phyloP scores from a whole-genome alignment of 2,329 filamentous ascomycete genomes.

The Berkeleyomyces basicola region DNA sequence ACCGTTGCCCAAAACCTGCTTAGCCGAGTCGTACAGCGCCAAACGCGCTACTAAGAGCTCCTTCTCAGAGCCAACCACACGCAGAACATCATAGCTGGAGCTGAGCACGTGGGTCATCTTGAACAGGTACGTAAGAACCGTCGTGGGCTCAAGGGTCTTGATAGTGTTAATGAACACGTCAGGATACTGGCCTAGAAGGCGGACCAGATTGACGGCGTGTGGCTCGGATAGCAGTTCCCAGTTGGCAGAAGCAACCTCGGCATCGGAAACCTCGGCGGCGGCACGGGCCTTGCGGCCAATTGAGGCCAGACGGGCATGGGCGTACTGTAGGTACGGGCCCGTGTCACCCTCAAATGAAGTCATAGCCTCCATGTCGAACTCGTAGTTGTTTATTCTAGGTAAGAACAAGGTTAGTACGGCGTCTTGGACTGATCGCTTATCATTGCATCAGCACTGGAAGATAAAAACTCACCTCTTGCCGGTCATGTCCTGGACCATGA shows the following conservation, averaged over 20 bases:
- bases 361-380: constrained; percentile 69
- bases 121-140: constrained; percentile 50
- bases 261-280: constrained; percentile 34
- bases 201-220: constrained; percentile 56
- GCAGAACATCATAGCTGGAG: constrained; percentile 65
- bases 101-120: constrained; percentile 72
- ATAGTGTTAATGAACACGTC: constrained; percentile 72
- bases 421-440: neutral
- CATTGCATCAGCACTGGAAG: neutral
- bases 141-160: constrained; percentile 62
- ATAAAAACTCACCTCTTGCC: constrained; percentile 44
- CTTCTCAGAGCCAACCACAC: constrained; percentile 63
- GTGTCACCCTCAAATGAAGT: constrained; percentile 74
- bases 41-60: constrained; percentile 56
- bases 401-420: constrained; percentile 4
- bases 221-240: constrained; percentile 51
- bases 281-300: constrained; percentile 42
- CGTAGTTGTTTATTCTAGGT: constrained; percentile 44
- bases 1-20: constrained; percentile 63
- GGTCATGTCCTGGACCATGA: constrained; percentile 97
- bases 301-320: constrained; percentile 54
- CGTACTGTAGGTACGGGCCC: constrained; percentile 72
- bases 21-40: constrained; percentile 61
- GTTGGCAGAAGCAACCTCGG: constrained; percentile 47
- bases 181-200: constrained; percentile 68